A percentile compares a stretch with the other conserved stretches of the same genome.
Conservation (phyloP, 768 basidiomycete species). For the Kockovaella imperatae region DNA sequence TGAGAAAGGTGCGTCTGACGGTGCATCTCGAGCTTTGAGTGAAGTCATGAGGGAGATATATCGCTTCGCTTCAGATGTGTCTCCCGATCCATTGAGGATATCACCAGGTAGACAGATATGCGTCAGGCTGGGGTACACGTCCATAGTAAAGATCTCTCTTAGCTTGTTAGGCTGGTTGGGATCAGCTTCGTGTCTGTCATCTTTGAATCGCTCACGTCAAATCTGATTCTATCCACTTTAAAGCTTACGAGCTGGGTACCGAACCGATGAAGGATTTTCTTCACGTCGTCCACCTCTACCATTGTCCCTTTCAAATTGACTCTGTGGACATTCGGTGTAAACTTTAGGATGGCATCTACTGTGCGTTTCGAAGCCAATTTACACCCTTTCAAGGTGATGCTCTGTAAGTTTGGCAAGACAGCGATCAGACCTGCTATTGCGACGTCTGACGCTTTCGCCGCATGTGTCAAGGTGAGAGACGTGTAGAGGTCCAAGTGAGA, state of each 20-base stretch:
- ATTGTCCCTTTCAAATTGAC: constrained; percentile 32
- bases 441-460: constrained; percentile 16
- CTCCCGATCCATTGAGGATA: constrained; percentile 14
- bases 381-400: constrained; percentile 30
- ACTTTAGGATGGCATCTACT: constrained; percentile 15
- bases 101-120: constrained; percentile 35
- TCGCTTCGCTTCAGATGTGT: background rate
- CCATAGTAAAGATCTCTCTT: constrained; percentile 13
- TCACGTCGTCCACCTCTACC: constrained; percentile 17
- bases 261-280: constrained; percentile 14
- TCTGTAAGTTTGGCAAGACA: constrained; percentile 21
- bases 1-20: constrained; percentile 7
- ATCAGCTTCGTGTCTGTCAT: background rate
- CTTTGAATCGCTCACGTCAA: constrained; percentile 11
- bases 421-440: constrained; percentile 25
- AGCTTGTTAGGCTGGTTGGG: constrained; percentile 3
- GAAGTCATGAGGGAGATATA: no score
- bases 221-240: constrained; percentile 19
- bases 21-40: constrained; percentile 12
- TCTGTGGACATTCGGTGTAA: constrained; percentile 9
- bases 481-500: background rate
- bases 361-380: constrained; percentile 8
- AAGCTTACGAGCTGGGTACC: constrained; percentile 21
- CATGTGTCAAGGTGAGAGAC: constrained; percentile 16
- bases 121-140: constrained; percentile 17